Conservation (phyloP, 148 eudicot species). For the Camellia sinensis region DNA sequence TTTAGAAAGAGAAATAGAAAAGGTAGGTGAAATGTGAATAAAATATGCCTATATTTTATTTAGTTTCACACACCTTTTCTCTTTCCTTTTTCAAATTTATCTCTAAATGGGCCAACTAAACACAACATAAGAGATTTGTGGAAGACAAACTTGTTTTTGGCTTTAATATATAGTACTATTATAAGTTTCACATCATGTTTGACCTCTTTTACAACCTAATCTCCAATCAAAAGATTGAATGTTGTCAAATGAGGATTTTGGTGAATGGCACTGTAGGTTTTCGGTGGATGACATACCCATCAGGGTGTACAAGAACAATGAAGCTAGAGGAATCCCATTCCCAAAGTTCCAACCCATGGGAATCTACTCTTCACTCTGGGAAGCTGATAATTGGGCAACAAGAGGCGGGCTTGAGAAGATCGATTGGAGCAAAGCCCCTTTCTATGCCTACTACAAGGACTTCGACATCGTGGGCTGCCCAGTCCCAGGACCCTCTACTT, state of each 20-base stretch:
- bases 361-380: constrained; percentile 63
- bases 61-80: too few species aligned
- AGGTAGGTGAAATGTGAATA: too few species aligned
- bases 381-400: constrained; percentile 77
- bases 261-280: constrained; percentile 29
- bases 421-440: constrained; percentile 64
- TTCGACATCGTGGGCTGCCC: constrained; percentile 65
- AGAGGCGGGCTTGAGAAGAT: constrained; percentile 66
- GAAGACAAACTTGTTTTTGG: too few species aligned
- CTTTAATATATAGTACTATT: too few species aligned
- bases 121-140: too few species aligned
- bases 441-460: constrained; percentile 60
- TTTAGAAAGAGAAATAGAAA: too few species aligned
- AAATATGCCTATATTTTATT: too few species aligned
- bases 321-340: constrained; percentile 51
- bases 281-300: constrained; percentile 60
- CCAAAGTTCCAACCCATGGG: constrained; percentile 65
- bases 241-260: too few species aligned
- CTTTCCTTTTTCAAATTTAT: too few species aligned
- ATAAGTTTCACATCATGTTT: too few species aligned
- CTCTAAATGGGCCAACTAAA: too few species aligned
- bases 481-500: constrained; percentile 46
- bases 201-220: too few species aligned
- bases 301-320: constrained; percentile 71
- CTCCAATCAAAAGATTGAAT: background rate